These are phyloP conservation scores for Odontarrhena argentea DNA, from an alignment of 345 rosid genomes.

Conservation along the genomic window DNA sequence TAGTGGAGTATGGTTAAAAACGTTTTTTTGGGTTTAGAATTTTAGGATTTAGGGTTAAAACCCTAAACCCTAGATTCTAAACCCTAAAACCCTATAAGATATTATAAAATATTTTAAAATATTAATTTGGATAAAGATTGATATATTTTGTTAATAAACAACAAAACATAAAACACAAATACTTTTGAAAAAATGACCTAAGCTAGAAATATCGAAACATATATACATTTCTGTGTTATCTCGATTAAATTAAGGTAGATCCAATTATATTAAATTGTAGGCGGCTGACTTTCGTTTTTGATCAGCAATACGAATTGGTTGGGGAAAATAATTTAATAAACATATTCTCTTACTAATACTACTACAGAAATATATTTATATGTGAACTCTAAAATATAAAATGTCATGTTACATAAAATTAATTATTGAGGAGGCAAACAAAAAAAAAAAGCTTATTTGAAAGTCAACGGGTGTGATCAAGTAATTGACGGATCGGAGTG, in stretches of 20 bases:
- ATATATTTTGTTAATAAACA: no score
- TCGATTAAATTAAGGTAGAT: no score
- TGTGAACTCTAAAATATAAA: slow-evolving; percentile 17
- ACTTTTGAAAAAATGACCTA: neutral
- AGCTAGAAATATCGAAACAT: neutral
- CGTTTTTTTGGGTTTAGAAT: no score
- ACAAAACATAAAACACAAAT: neutral
- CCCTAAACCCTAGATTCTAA: no score
- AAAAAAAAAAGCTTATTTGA: neutral
- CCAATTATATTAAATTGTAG: neutral
- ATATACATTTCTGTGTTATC: neutral
- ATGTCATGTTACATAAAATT: slow-evolving; percentile 18
- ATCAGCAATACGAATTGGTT: neutral
- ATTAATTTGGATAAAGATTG: no score
- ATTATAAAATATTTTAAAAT: no score
- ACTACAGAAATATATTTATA: neutral
- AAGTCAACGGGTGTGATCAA: slow-evolving; percentile 32
- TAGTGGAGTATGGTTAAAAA: no score
- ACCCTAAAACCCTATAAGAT: no score
- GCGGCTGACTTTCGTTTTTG: neutral
- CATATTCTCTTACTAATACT: neutral
- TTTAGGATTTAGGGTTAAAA: no score
- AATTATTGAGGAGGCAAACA: slow-evolving; percentile 5
- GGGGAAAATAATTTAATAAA: neutral
- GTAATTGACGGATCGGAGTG: slow-evolving; percentile 22